Evolutionary conservation across 1,284 basidiomycete genomes (phyloP).

Genomic region (Sanguinoderma infundibulare): DNA sequence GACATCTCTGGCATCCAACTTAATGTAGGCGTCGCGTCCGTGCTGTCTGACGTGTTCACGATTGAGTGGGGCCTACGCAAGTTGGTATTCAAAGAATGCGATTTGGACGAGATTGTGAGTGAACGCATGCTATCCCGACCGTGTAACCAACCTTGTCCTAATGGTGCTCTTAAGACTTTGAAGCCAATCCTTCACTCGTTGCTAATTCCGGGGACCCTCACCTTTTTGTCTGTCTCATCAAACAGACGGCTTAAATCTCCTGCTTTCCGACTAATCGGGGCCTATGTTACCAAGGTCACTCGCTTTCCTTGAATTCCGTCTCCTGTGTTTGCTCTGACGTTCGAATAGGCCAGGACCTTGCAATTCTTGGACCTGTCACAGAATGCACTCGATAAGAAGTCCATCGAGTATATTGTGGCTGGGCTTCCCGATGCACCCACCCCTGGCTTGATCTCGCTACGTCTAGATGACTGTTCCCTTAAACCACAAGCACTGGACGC

Average conservation of each 20-base stretch:
- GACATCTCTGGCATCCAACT: slow-evolving; percentile 83
- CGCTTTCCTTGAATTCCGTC: neutral
- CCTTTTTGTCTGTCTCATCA: slow-evolving; percentile 85
- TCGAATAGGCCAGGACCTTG: slow-evolving; percentile 66
- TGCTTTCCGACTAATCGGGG: slow-evolving; percentile 84
- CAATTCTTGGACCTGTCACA: slow-evolving; percentile 91
- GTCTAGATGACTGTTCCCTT: slow-evolving; percentile 83
- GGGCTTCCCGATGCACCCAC: slow-evolving; percentile 62
- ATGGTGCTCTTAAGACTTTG: slow-evolving; percentile 54
- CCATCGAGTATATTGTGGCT: slow-evolving; percentile 81
- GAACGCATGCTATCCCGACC: neutral
- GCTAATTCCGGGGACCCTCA: slow-evolving; percentile 82
- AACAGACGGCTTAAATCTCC: slow-evolving; percentile 81
- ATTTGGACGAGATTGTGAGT: slow-evolving; percentile 78
- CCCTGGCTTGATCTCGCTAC: slow-evolving; percentile 72
- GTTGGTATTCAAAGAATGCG: slow-evolving; percentile 80
- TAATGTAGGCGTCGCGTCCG: slow-evolving; percentile 69
- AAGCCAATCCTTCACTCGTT: slow-evolving; percentile 93
- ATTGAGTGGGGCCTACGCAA: slow-evolving; percentile 91
- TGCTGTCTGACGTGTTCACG: slow-evolving; percentile 86
- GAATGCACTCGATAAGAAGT: slow-evolving; percentile 83
- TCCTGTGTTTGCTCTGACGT: neutral
- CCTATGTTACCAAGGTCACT: slow-evolving; percentile 74
- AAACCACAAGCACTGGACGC: slow-evolving; percentile 76
- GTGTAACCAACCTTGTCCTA: neutral